Conservation (phyloP, 2,329 filamentous ascomycete genomes). For the Periconia digitata region DNA sequence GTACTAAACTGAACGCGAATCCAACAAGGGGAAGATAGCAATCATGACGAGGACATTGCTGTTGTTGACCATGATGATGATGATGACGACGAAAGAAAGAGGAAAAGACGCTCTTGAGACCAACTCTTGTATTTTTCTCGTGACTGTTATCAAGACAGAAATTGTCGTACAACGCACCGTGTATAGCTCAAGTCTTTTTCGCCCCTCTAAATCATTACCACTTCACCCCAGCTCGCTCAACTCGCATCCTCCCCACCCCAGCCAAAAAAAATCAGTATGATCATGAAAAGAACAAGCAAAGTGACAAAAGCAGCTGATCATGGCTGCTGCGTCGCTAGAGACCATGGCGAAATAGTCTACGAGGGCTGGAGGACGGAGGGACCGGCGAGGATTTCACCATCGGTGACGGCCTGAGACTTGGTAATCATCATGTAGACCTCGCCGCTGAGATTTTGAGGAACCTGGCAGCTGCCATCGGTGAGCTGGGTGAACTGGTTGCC, state of each 20-base stretch:
- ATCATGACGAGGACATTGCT: too few relatives aligned
- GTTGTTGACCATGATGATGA: too few relatives aligned
- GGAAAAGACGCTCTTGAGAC: constrained; percentile 26
- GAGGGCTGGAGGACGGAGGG: constrained; percentile 43
- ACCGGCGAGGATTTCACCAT: constrained; percentile 62
- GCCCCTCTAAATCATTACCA: neutral
- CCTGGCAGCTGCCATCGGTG: constrained; percentile 57
- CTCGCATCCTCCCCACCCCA: neutral
- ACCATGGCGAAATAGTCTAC: constrained; percentile 20
- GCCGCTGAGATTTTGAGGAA: constrained; percentile 64
- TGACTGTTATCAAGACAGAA: constrained; percentile 36
- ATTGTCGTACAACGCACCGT: constrained; percentile 4
- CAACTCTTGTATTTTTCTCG: constrained; percentile 40
- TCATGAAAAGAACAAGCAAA: constrained; percentile 6
- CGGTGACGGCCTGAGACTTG: constrained; percentile 43
- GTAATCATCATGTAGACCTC: constrained; percentile 69
- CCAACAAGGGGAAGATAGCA: too few relatives aligned
- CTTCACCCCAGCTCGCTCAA: neutral
- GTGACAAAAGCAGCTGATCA: constrained; percentile 3
- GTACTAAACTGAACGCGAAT: too few relatives aligned
- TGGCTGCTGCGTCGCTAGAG: constrained; percentile 1
- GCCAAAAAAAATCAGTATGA: constrained; percentile 3
- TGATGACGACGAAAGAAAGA: constrained; percentile 11
- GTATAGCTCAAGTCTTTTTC: constrained; percentile 5
- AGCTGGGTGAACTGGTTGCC: constrained; percentile 58